phyloP scores from a whole-genome alignment of 352 stramenopile genomes.

The Globisporangium apiculatum region DNA sequence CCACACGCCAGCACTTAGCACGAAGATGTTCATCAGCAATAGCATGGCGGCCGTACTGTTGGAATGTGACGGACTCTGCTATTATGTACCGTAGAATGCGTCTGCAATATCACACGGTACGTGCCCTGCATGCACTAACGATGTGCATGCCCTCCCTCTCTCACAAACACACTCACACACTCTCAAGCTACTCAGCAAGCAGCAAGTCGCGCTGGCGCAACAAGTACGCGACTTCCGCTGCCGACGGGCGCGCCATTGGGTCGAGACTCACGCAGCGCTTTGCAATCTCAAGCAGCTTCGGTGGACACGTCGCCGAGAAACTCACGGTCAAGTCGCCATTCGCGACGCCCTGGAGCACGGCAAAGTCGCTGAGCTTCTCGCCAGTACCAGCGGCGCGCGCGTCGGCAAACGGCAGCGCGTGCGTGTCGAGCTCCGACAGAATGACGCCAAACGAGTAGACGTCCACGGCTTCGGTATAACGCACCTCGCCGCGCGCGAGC shows the following conservation, averaged over 20 bases:
- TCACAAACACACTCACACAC: not conserved
- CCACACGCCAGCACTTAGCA: too few species aligned
- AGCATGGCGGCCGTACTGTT: too few species aligned
- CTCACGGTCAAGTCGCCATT: conserved; percentile 30
- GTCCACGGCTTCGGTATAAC: conserved; percentile 61
- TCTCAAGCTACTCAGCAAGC: conserved; percentile 14
- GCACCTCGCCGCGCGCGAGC: conserved; percentile 46
- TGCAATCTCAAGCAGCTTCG: conserved; percentile 38
- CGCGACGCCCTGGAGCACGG: conserved; percentile 48
- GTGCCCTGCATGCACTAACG: too few species aligned
- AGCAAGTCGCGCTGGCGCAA: conserved; percentile 47
- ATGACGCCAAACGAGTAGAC: conserved; percentile 68
- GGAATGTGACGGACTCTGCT: too few species aligned
- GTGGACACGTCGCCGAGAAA: conserved; percentile 32
- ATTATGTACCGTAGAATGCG: too few species aligned
- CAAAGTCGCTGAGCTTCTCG: conserved; percentile 48
- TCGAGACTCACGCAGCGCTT: conserved; percentile 45
- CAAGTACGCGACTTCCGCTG: conserved; percentile 53
- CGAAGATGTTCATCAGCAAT: too few species aligned
- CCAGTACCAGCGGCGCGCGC: conserved; percentile 17
- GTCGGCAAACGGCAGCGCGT: conserved; percentile 55
- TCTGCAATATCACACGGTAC: too few species aligned
- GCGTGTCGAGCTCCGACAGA: conserved; percentile 59
- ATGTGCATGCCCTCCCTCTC: too few species aligned
- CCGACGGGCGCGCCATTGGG: conserved; percentile 39